A percentile compares a stretch with the other conserved stretches of the same genome.
These are phyloP conservation scores for Mycena sanguinolenta DNA, from an alignment of 768 basidiomycete genomes.

Conservation along the genomic window DNA sequence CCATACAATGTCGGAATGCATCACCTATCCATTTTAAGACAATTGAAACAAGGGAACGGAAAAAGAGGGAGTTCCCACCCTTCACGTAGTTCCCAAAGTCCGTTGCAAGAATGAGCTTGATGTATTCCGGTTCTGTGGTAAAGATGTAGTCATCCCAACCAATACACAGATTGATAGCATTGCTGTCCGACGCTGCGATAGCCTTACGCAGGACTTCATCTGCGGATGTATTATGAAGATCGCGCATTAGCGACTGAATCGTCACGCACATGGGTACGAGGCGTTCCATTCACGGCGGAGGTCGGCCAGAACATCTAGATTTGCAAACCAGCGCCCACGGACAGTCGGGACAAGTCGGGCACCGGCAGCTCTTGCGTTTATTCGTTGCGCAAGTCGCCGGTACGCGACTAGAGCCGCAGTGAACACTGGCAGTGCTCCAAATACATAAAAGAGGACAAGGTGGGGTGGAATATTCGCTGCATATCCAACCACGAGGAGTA, in stretches of 20 bases:
- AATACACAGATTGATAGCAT: conserved; percentile 14
- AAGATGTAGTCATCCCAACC: conserved; percentile 48
- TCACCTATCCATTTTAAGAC: conserved; percentile 4
- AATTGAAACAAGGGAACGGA: too few species aligned
- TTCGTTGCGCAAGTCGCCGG: neutral
- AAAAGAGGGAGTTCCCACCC: conserved; percentile 41
- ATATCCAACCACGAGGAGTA: neutral
- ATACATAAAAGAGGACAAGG: neutral
- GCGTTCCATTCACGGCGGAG: conserved; percentile 18
- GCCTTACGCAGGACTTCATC: conserved; percentile 11
- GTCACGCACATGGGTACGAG: conserved; percentile 14
- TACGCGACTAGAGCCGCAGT: neutral
- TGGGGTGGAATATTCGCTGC: neutral
- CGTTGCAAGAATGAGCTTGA: conserved; percentile 63
- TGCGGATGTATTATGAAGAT: neutral
- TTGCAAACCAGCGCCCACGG: conserved; percentile 12
- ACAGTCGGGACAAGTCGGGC: conserved; percentile 14
- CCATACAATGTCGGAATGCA: conserved; percentile 16
- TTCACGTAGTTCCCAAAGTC: conserved; percentile 62
- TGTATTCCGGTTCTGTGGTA: conserved; percentile 60
- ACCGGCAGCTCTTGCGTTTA: neutral
- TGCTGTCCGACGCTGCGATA: neutral
- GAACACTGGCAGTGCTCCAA: neutral
- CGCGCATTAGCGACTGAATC: neutral
- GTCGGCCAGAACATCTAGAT: conserved; percentile 13